A percentile compares a stretch with the other conserved stretches of the same genome.
Conservation (phyloP, 768 basidiomycete species). For the Hypholoma fasciculare region DNA sequence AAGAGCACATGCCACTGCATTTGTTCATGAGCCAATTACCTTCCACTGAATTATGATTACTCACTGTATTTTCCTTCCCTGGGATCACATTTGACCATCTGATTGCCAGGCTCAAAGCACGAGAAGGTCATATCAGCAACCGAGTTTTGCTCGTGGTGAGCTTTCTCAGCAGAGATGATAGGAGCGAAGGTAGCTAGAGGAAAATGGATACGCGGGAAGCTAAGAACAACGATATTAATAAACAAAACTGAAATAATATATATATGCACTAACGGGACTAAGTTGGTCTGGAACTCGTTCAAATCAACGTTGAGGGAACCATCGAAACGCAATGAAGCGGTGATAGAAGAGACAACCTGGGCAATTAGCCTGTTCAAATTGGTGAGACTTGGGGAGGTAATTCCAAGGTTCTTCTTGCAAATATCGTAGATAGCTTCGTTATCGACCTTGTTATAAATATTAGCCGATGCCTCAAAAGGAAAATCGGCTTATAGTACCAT, state of each 20-base stretch:
- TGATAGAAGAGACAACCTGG: conserved; percentile 96
- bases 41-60: conserved; percentile 19
- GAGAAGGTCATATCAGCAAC: conserved; percentile 98
- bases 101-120: conserved; percentile 95
- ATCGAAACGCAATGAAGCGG: conserved; percentile 94
- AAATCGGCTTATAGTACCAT: conserved; percentile 58
- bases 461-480: conserved; percentile 1
- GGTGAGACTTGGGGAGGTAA: conserved; percentile 82
- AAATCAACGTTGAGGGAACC: conserved; percentile 97
- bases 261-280: conserved; percentile 79
- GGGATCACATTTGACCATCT: conserved; percentile 95
- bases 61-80: conserved; percentile 96
- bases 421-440: conserved; percentile 98
- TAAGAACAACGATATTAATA: conserved; percentile 10
- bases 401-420: conserved; percentile 92
- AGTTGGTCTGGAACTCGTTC: conserved; percentile 98
- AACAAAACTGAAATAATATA: neutral
- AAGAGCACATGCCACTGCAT: conserved; percentile 82
- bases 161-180: conserved; percentile 92
- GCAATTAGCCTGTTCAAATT: conserved; percentile 97
- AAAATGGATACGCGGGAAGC: conserved; percentile 98
- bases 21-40: neutral
- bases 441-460: conserved; percentile 51
- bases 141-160: conserved; percentile 93
- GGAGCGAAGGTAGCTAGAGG: conserved; percentile 95